Evolutionary conservation across 2,329 filamentous ascomycete genomes (phyloP).

Genomic region (Trichoderma arundinaceum): DNA sequence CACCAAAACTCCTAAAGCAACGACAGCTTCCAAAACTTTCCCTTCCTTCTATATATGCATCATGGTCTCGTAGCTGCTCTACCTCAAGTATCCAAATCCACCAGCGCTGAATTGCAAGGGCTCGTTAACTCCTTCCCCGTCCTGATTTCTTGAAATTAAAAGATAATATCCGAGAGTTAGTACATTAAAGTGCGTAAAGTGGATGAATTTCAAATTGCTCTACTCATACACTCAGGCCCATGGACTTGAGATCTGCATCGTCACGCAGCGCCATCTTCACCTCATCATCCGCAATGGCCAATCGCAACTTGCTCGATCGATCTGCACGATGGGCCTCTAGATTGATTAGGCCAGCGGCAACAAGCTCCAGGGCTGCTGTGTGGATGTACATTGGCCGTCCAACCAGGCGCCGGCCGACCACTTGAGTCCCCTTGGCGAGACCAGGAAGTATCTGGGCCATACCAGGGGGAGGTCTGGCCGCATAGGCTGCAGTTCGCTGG

Average conservation of each 20-base stretch:
- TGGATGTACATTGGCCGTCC: slow-evolving; percentile 57
- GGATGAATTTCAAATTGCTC: too few species aligned
- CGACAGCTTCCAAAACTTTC: not conserved
- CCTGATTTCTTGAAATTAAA: not conserved
- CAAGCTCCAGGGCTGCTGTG: slow-evolving; percentile 78
- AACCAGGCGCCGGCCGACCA: slow-evolving; percentile 40
- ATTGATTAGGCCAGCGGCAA: slow-evolving; percentile 85
- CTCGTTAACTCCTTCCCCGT: too few species aligned
- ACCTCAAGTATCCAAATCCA: not conserved
- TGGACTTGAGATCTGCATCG: slow-evolving; percentile 81
- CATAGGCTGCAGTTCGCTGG: slow-evolving; percentile 48
- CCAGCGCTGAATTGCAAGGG: not conserved
- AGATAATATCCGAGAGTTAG: not conserved
- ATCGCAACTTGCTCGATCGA: slow-evolving; percentile 81
- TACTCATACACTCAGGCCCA: slow-evolving; percentile 55
- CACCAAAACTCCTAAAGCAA: not conserved
- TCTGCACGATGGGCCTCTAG: slow-evolving; percentile 82
- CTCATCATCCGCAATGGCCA: slow-evolving; percentile 90
- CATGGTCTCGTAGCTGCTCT: slow-evolving; percentile 6
- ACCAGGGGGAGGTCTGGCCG: slow-evolving; percentile 45
- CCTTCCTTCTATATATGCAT: not conserved
- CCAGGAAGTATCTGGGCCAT: slow-evolving; percentile 47
- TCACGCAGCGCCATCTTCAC: slow-evolving; percentile 86
- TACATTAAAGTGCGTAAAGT: not conserved
- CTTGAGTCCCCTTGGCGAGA: slow-evolving; percentile 39